Conservation (phyloP, 805 yeast species). For the Teunomyces funiuensis region DNA sequence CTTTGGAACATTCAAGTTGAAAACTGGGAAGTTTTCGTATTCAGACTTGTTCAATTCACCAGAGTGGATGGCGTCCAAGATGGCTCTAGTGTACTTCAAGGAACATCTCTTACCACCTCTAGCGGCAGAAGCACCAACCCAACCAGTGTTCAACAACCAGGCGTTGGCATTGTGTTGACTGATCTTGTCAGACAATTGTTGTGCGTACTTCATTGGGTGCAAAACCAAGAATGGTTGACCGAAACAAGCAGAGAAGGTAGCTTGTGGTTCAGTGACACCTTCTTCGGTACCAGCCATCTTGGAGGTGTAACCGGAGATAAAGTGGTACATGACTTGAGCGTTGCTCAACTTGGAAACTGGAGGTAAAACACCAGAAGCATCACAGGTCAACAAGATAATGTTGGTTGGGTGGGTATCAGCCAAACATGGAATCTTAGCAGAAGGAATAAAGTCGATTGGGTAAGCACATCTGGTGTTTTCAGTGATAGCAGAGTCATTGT, state of each 20-base stretch:
- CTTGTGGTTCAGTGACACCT: slow-evolving; percentile 97
- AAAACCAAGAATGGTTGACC: slow-evolving; percentile 98
- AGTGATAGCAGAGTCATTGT: slow-evolving; percentile 75
- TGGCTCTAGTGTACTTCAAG: slow-evolving; percentile 95
- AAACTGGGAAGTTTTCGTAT: slow-evolving; percentile 81
- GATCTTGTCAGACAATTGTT: slow-evolving; percentile 93
- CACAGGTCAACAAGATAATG: slow-evolving; percentile 91
- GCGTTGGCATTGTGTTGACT: slow-evolving; percentile 85
- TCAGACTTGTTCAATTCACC: slow-evolving; percentile 81
- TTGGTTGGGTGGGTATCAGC: slow-evolving; percentile 90
- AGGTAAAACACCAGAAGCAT: slow-evolving; percentile 96
- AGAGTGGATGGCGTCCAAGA: slow-evolving; percentile 89
- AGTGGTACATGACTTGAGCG: slow-evolving; percentile 98
- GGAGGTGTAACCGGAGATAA: slow-evolving; percentile 97
- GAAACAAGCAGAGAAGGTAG: slow-evolving; percentile 97
- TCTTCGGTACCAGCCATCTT: slow-evolving; percentile 99
- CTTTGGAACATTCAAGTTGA: slow-evolving; percentile 86
- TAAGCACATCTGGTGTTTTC: slow-evolving; percentile 99
- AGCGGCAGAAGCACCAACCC: slow-evolving; percentile 93
- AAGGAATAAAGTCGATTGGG: slow-evolving; percentile 95
- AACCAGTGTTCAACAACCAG: slow-evolving; percentile 96
- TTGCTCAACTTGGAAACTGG: slow-evolving; percentile 92
- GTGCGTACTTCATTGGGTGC: slow-evolving; percentile 98
- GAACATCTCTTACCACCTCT: slow-evolving; percentile 98
- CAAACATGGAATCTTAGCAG: slow-evolving; percentile 92